Evolutionary conservation across 768 basidiomycete genomes (phyloP).

Genomic region (Russula emetica): DNA sequence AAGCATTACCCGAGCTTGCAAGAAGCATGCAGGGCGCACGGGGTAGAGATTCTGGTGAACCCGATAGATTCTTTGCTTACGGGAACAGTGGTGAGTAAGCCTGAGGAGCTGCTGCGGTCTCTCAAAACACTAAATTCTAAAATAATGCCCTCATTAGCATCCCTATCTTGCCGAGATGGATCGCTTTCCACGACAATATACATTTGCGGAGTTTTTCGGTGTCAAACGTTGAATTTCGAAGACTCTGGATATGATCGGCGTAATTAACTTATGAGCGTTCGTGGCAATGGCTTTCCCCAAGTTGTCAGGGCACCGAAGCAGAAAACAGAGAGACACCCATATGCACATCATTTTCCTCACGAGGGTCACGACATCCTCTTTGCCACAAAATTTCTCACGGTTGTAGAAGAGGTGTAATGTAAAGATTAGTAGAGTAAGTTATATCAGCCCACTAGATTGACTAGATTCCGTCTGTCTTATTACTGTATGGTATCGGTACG

Average conservation of each 20-base stretch:
- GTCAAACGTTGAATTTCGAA: not conserved
- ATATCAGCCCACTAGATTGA: not conserved
- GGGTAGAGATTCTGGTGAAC: conserved; percentile 13
- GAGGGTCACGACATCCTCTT: not conserved
- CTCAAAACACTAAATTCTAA: not conserved
- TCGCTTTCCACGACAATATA: conserved; percentile 15
- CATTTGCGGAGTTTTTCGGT: conserved; percentile 16
- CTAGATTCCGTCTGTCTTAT: not conserved
- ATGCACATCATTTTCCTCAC: not conserved
- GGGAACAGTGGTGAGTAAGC: conserved; percentile 5
- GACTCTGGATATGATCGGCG: not conserved
- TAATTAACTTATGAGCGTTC: not conserved
- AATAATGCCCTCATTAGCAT: conserved; percentile 1
- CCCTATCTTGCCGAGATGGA: conserved; percentile 19
- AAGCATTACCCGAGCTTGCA: conserved; percentile 9
- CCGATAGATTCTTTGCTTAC: not conserved
- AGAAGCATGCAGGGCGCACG: conserved; percentile 2
- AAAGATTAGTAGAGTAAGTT: not conserved
- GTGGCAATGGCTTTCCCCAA: no score
- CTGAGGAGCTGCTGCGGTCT: no score
- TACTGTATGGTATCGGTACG: not conserved
- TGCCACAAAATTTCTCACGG: conserved; percentile 8
- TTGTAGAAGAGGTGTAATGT: not conserved
- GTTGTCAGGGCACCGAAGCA: not conserved
- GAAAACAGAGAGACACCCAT: not conserved